Evolutionary conservation across 352 stramenopile species (phyloP), one percentile per base, ranked within the genome.

Genomic region (Halophytophthora batemanensis): DNA sequence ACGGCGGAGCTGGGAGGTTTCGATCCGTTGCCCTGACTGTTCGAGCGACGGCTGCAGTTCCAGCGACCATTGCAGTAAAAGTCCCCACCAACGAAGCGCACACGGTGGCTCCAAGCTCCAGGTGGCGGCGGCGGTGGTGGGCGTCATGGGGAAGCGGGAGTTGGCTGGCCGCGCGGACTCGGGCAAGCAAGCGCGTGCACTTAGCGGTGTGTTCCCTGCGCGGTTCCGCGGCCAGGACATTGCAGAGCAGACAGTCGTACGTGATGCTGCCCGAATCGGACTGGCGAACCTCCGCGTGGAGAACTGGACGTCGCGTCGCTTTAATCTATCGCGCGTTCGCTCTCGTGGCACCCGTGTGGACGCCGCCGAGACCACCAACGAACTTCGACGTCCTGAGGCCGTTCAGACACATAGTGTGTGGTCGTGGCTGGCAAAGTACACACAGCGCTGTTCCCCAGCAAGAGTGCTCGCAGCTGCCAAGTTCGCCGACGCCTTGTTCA

Each of bases 401-500:
- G 53, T 63, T 44, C 42, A 59, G 7, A 15, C 39, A 10, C 46
- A 63, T 37, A 36, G 48, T 38, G 43, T 63, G 6, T 36, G 31
- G 18, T n/a, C 42, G 2, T 67, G 59, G 59, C 10, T 67, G 23
- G 17, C 31, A 8, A 45, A 19, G 12, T 18, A 37, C 34, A 63
- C 46, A 15, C 59, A 56, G 33, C 58, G 47, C 39, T 63, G 47
- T 15, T 56, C 59, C 1, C 19, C 11, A 23, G 25, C 29, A 47
- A 53, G 64, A 21, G n/a, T 61, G 15, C 22, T 64, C 25, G 60
- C 53, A 29, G 42, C 44, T 28, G 48, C 63, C 12, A 70, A 62
- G 42, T 73, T 83, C 23, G 4, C 61, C 3, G 70, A 81, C 34
- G 52, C 61, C 8, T 8, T 77, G 19, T 77, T 75, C 28, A 51